Percentiles rank a stretch among this genome's conserved stretches.
phyloP scores from a whole-genome alignment of 768 basidiomycete genomes.

The Obba rivulosa region DNA sequence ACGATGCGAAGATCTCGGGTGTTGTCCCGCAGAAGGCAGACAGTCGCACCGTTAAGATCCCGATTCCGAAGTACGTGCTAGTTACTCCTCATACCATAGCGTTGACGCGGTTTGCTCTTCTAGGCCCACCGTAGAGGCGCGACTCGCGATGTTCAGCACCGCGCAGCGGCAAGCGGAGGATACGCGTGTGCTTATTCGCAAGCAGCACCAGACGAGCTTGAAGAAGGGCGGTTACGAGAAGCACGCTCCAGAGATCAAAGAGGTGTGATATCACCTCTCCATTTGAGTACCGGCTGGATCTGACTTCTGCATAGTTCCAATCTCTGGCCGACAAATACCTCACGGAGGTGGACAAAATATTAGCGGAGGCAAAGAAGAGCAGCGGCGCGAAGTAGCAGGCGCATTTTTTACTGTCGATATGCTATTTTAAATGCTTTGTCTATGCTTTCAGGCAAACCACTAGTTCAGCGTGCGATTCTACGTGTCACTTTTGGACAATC shows the following conservation, averaged over 20 bases:
- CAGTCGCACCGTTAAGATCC: slow-evolving; percentile 66
- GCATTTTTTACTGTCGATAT: neutral
- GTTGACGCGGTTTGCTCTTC: neutral
- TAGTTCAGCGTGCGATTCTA: no score
- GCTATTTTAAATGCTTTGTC: no score
- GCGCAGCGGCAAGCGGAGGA: slow-evolving; percentile 71
- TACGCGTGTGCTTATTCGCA: slow-evolving; percentile 67
- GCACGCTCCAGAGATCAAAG: slow-evolving; percentile 63
- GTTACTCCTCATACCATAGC: neutral
- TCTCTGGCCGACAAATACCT: slow-evolving; percentile 61
- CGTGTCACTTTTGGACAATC: no score
- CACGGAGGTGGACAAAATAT: slow-evolving; percentile 59
- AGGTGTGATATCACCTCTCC: slow-evolving; percentile 38
- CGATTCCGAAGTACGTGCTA: slow-evolving; percentile 65
- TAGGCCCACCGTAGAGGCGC: slow-evolving; percentile 76
- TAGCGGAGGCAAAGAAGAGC: slow-evolving; percentile 58
- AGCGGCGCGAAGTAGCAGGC: slow-evolving; percentile 22
- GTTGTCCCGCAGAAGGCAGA: slow-evolving; percentile 71
- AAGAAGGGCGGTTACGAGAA: slow-evolving; percentile 70
- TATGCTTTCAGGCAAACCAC: no score
- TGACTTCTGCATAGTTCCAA: slow-evolving; percentile 52
- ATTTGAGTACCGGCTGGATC: neutral
- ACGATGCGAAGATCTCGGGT: slow-evolving; percentile 68
- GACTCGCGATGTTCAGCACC: slow-evolving; percentile 46
- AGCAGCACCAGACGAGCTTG: slow-evolving; percentile 57